Percentiles rank a stretch among this genome's conserved stretches.
Evolutionary conservation across 768 basidiomycete species (phyloP).

Genomic region (Daedalea quercina): DNA sequence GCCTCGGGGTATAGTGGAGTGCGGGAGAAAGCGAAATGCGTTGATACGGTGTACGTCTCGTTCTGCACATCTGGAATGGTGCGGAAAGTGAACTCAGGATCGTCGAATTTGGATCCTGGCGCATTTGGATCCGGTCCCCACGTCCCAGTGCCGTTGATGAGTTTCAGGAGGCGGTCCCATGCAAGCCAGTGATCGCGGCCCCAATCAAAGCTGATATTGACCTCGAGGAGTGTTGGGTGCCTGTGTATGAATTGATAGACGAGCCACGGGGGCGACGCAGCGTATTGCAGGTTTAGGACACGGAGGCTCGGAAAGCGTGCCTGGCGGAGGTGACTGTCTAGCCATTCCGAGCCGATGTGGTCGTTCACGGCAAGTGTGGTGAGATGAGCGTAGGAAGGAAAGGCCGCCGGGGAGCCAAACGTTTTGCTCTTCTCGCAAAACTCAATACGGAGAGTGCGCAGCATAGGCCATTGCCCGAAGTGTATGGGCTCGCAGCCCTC

Average conservation of each 20-base stretch:
- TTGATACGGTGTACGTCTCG: not conserved
- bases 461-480: not conserved
- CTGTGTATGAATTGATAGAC: conserved; percentile 14
- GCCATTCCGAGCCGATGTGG: not conserved
- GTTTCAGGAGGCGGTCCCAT: conserved; percentile 5
- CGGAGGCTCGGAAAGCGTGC: conserved; percentile 12
- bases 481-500: not conserved
- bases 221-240: conserved; percentile 15
- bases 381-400: not conserved
- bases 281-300: conserved; percentile 6
- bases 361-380: not conserved
- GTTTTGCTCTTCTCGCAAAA: not conserved
- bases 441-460: not conserved
- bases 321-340: not conserved
- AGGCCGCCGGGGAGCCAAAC: not conserved
- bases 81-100: not conserved
- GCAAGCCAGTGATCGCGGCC: not conserved
- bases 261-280: not conserved
- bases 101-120: not conserved
- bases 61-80: not conserved
- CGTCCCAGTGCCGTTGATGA: conserved; percentile 14
- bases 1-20: conserved; percentile 1
- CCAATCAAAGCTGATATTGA: conserved; percentile 3
- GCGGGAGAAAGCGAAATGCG: conserved; percentile 1
- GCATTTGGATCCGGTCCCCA: not conserved